Evolutionary conservation across 2,329 filamentous ascomycete species (phyloP).

Genomic region (Trichoderma semiorbis): DNA sequence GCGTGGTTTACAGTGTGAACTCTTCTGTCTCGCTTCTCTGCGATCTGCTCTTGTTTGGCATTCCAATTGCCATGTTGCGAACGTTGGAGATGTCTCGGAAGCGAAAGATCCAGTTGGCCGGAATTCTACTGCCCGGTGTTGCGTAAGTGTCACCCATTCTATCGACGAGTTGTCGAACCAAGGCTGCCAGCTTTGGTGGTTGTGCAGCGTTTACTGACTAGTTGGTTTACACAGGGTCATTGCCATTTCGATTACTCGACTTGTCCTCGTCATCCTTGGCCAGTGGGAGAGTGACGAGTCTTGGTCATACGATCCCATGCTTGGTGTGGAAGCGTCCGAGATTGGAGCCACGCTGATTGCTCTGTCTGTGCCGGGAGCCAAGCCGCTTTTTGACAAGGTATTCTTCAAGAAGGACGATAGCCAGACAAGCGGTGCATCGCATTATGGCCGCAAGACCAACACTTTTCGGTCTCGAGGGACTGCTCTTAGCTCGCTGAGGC

Average conservation of each 20-base stretch:
- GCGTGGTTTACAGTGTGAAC: slow-evolving; percentile 50
- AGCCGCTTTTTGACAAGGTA: slow-evolving; percentile 42
- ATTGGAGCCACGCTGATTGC: slow-evolving; percentile 49
- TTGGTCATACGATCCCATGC: slow-evolving; percentile 50
- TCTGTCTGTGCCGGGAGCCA: slow-evolving; percentile 48
- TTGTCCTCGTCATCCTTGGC: slow-evolving; percentile 46
- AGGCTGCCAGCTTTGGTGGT: neutral
- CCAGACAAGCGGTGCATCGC: slow-evolving; percentile 25
- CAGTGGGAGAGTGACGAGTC: slow-evolving; percentile 47
- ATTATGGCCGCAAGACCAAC: slow-evolving; percentile 23
- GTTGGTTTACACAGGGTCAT: slow-evolving; percentile 41
- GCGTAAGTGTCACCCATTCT: slow-evolving; percentile 33
- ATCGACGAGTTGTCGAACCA: too few relatives aligned
- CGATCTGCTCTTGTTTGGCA: slow-evolving; percentile 49
- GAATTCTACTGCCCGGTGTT: slow-evolving; percentile 48
- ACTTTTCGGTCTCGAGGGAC: slow-evolving; percentile 26
- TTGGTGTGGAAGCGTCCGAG: slow-evolving; percentile 48
- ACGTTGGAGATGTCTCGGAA: slow-evolving; percentile 41
- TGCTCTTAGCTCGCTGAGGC: slow-evolving; percentile 30
- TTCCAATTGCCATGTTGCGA: slow-evolving; percentile 46
- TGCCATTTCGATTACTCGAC: slow-evolving; percentile 44
- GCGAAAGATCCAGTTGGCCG: slow-evolving; percentile 45
- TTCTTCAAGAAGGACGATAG: slow-evolving; percentile 27
- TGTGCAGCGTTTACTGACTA: neutral
- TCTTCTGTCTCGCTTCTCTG: slow-evolving; percentile 47